phyloP scores from a whole-genome alignment of 1,139 yeast species.

The Nakaseomyces nivariensis region DNA sequence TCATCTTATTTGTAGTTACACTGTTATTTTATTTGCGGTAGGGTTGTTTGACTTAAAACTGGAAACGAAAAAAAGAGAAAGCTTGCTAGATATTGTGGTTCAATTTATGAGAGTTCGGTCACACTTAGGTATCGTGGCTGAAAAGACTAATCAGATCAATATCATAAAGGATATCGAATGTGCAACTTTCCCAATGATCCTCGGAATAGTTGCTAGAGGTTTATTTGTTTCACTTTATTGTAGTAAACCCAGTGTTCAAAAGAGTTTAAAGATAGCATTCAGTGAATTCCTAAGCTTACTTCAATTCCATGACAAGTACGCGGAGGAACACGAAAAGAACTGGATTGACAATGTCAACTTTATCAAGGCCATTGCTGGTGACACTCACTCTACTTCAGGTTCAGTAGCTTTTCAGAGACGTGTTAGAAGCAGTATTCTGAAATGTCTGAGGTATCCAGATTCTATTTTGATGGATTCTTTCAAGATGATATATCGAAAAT shows the following conservation, averaged over 20 bases:
- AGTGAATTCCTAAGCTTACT: slow-evolving; percentile 10
- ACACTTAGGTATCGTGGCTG: slow-evolving; percentile 14
- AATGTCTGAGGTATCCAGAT: slow-evolving; percentile 47
- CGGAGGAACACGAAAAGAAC: slow-evolving; percentile 12
- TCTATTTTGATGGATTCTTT: slow-evolving; percentile 53
- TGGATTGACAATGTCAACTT: slow-evolving; percentile 36
- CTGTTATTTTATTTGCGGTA: slow-evolving; percentile 20
- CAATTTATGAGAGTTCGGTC: slow-evolving; percentile 20
- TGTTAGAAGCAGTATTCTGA: slow-evolving; percentile 44
- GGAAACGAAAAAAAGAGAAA: slow-evolving; percentile 16
- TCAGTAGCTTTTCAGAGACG: slow-evolving; percentile 68
- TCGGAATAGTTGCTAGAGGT: slow-evolving; percentile 24
- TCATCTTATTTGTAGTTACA: slow-evolving; percentile 14
- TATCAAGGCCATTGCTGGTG: slow-evolving; percentile 42
- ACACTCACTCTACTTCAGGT: slow-evolving; percentile 57
- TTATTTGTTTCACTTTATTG: slow-evolving; percentile 20
- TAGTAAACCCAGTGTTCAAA: slow-evolving; percentile 15
- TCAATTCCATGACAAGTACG: slow-evolving; percentile 11
- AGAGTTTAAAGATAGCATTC: slow-evolving; percentile 11
- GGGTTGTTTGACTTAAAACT: slow-evolving; percentile 22
- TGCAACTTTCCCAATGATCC: slow-evolving; percentile 17
- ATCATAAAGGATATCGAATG: slow-evolving; percentile 13
- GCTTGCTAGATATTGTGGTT: slow-evolving; percentile 17
- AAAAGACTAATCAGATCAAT: slow-evolving; percentile 8
- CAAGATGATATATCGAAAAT: slow-evolving; percentile 47